A percentile compares a stretch with the other conserved stretches of the same genome.
Conservation (phyloP, 129 eudicot species). For the Chrysanthemum lavandulifolium region DNA sequence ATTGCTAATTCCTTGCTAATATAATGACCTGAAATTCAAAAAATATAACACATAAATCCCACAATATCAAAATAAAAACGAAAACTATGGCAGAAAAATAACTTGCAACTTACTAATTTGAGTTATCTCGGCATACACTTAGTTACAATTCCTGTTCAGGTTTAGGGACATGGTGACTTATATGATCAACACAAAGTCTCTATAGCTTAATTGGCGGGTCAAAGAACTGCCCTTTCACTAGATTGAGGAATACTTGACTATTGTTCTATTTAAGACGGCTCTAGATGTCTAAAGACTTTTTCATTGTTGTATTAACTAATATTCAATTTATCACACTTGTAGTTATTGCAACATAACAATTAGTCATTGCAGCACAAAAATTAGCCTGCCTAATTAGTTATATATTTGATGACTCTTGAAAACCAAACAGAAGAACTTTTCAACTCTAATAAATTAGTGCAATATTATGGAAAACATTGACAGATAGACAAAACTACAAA, state of each 20-base stretch:
- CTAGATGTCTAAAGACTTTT: slow-evolving; percentile 13
- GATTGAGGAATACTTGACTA: neutral
- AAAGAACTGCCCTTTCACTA: slow-evolving; percentile 2
- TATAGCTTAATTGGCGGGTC: slow-evolving; percentile 11
- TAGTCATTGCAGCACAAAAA: slow-evolving; percentile 7
- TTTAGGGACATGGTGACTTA: neutral
- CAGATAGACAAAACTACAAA: slow-evolving; percentile 18
- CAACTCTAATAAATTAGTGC: slow-evolving; percentile 20
- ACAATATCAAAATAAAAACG: neutral
- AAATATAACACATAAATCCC: slow-evolving; percentile 1
- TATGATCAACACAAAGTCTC: slow-evolving; percentile 9
- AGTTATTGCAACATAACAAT: slow-evolving; percentile 13
- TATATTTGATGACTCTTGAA: too few relatives aligned
- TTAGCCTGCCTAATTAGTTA: neutral
- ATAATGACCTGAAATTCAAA: slow-evolving; percentile 28
- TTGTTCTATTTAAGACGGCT: neutral
- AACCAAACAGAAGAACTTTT: too few relatives aligned
- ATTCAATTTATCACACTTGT: too few relatives aligned
- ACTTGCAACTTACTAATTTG: too few relatives aligned
- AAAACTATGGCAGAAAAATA: too few relatives aligned
- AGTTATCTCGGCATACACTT: neutral
- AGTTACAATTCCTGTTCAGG: slow-evolving; percentile 5
- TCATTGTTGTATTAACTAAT: slow-evolving; percentile 14
- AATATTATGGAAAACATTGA: slow-evolving; percentile 22
- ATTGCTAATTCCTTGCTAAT: slow-evolving; percentile 25